Evolutionary conservation across 345 rosid genomes (phyloP).

Genomic region (Iberis pinnata): DNA sequence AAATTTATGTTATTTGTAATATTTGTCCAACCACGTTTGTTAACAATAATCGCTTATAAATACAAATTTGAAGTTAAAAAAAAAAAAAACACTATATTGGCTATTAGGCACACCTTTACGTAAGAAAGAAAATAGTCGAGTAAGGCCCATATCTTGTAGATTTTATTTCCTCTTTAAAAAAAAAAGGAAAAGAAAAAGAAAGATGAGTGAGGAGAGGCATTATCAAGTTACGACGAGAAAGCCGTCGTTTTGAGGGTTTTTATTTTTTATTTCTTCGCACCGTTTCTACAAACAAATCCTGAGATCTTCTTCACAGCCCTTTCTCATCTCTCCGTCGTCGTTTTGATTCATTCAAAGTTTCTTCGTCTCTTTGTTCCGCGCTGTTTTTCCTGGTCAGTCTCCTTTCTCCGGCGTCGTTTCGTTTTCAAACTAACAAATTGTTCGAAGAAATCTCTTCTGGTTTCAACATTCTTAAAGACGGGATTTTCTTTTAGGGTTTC

Average conservation of each 20-base stretch:
- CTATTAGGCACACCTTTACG: too few species aligned
- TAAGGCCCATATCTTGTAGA: background rate
- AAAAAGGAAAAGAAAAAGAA: background rate
- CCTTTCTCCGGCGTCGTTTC: slow-evolving; percentile 53
- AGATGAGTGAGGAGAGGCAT: slow-evolving; percentile 9
- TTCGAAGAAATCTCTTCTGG: slow-evolving; percentile 19
- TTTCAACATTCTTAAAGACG: background rate
- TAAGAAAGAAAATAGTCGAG: too few species aligned
- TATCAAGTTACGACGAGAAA: slow-evolving; percentile 44
- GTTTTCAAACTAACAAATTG: too few species aligned
- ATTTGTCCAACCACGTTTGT: too few species aligned
- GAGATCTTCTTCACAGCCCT: slow-evolving; percentile 21
- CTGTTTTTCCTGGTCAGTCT: slow-evolving; percentile 27
- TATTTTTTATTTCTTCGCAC: slow-evolving; percentile 12
- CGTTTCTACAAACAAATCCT: slow-evolving; percentile 10
- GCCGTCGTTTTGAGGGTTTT: slow-evolving; percentile 52
- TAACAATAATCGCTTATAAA: too few species aligned
- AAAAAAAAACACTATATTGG: too few species aligned
- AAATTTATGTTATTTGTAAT: too few species aligned
- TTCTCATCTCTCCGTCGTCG: slow-evolving; percentile 45
- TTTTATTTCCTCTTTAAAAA: background rate
- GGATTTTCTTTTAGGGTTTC: slow-evolving; percentile 26
- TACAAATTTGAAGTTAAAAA: too few species aligned
- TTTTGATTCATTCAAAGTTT: slow-evolving; percentile 40
- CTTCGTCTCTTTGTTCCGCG: slow-evolving; percentile 13